These are phyloP conservation scores for Oryza longistaminata DNA, from an alignment of 176 grass and related monocot genomes.

Conservation along the genomic window DNA sequence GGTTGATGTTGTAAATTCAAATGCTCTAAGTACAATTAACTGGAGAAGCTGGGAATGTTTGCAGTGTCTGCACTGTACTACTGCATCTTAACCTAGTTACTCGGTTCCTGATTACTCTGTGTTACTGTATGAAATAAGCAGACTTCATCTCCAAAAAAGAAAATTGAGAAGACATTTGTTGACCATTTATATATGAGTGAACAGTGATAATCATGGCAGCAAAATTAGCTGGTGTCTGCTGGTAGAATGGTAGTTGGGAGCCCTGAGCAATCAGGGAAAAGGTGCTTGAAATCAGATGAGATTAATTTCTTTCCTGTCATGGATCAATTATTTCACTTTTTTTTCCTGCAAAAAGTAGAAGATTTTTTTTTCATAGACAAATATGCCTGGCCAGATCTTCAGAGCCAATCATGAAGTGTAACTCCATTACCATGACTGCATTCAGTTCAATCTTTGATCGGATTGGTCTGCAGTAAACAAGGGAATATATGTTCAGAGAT, in stretches of 20 bases:
- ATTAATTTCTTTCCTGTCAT: constrained; percentile 5
- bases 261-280: neutral
- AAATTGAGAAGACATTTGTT: neutral
- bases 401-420: neutral
- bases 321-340: constrained; percentile 26
- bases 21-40: neutral
- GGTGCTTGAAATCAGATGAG: neutral
- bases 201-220: neutral
- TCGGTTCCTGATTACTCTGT: neutral
- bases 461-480: neutral
- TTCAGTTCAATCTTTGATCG: neutral
- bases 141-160: neutral
- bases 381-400: neutral
- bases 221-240: neutral
- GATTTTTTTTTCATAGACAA: neutral
- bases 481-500: neutral
- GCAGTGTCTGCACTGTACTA: neutral
- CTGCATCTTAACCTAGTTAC: neutral
- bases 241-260: constrained; percentile 19
- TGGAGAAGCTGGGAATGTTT: neutral
- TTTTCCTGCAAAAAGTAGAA: neutral
- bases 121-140: neutral
- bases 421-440: neutral
- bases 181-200: neutral
- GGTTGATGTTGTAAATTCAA: neutral